Base-by-base conservation (phyloP, 2,329 filamentous ascomycete species). In the Hypoxylon sp. region DNA sequence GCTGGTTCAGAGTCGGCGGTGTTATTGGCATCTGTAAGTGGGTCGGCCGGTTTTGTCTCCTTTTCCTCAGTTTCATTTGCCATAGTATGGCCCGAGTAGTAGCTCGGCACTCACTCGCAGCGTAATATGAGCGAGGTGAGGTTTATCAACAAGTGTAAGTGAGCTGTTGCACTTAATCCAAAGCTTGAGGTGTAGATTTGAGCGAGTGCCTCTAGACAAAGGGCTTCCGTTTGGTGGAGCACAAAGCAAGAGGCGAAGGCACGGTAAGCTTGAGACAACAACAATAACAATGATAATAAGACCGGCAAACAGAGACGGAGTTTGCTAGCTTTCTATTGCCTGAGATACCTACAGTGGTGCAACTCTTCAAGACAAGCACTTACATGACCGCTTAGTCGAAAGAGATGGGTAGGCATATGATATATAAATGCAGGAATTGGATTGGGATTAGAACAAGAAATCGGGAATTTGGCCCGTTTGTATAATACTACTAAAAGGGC, bases 11-110 rank as follows among this genome's bases (percentile, higher is more conserved):
- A 61, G 35, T 72, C 61, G 31, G 55, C 57, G n/a, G 71, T 60
- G 17, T 69, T 63, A 50, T 75, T 68, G 31, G 67, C 69, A 46
- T 73, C 69, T 32, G 72, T 55, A 47, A 71, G 55, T 58, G 74
- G 69, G 52, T 77, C 72, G 55, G 71, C 69, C 48, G 73, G 68
- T 57, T 70, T 74, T 46, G 73, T 70, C 67, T 74, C 74, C 59
- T 78, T 75, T 46, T 75, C 73, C 10, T 63, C 67, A 29, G 21
- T 44, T 52, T 73, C 70, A 72, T 73, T 64, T 61, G 76, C 72
- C 77, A 79, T 78, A 50, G 31, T 72, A 67, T 59, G 60, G 54
- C 29, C 27, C 13, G 37, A 52, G 48, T 17, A 24, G 50, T 39
- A 52, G 24, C 42, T 62, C 7, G 24, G 15, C 55, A 62, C 68